phyloP scores from a whole-genome alignment of 1,284 basidiomycete genomes.

The Rhodotorula sp. region DNA sequence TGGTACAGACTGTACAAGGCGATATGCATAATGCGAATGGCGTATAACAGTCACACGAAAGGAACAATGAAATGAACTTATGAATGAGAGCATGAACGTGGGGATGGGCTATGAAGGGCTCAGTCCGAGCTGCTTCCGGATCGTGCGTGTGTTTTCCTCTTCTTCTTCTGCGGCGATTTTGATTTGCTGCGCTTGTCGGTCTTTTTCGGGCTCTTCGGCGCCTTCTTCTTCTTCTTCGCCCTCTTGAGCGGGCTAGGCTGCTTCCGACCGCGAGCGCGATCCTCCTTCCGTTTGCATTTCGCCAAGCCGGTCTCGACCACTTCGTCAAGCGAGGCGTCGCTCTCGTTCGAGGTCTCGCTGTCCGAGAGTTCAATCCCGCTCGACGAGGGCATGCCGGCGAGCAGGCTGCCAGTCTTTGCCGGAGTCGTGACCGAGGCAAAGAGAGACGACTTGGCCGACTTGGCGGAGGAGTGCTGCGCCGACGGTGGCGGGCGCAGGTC shows the following conservation, averaged over 20 bases:
- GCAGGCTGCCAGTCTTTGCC: background rate
- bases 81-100: too few species aligned
- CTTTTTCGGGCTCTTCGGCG: conserved; percentile 1
- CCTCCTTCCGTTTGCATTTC: too few species aligned
- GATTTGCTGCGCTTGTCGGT: background rate
- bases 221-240: background rate
- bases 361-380: background rate
- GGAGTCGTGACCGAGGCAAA: background rate
- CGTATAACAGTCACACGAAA: too few species aligned
- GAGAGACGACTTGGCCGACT: background rate
- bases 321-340: background rate
- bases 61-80: too few species aligned
- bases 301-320: background rate
- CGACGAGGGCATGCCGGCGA: background rate
- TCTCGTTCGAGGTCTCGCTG: background rate
- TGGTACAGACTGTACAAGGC: background rate
- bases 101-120: too few species aligned
- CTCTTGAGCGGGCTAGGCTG: background rate
- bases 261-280: too few species aligned
- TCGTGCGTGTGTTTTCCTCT: background rate
- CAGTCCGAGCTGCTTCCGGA: background rate
- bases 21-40: too few species aligned
- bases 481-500: background rate
- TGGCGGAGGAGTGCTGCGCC: background rate
- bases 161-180: background rate